These are phyloP conservation scores for Clitoria ternatea DNA, from an alignment of 306 rosid genomes.

Conservation along the genomic window DNA sequence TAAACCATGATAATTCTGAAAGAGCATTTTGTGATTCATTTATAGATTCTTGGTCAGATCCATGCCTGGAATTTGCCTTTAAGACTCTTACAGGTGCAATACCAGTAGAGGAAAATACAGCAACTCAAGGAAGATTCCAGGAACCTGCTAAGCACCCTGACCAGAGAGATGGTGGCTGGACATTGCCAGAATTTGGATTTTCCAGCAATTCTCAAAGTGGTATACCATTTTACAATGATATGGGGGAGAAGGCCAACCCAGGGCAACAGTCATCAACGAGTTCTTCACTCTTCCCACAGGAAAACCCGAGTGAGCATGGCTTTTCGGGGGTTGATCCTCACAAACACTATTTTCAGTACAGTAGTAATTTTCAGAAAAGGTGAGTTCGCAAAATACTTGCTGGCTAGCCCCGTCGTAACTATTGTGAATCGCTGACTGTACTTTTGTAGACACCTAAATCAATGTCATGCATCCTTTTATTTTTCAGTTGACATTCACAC, in stretches of 20 bases:
- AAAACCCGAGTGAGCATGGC: conserved; percentile 19
- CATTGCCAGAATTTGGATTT: conserved; percentile 51
- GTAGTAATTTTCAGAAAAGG: conserved; percentile 41
- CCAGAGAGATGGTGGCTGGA: conserved; percentile 21
- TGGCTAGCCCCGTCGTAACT: not conserved
- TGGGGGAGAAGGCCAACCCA: conserved; percentile 38
- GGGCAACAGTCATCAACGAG: conserved; percentile 31
- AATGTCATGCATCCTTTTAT: not conserved
- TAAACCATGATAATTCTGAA: conserved; percentile 19
- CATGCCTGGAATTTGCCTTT: conserved; percentile 74
- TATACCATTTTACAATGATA: conserved; percentile 38
- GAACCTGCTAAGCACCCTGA: conserved; percentile 30
- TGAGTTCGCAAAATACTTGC: conserved; percentile 30
- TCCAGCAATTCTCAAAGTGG: conserved; percentile 45
- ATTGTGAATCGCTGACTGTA: not conserved
- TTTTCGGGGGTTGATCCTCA: conserved; percentile 41
- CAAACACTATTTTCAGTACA: conserved; percentile 29
- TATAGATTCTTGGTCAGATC: conserved; percentile 68
- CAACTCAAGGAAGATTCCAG: conserved; percentile 41
- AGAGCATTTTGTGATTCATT: conserved; percentile 38
- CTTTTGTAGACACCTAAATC: not conserved
- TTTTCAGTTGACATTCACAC: conserved; percentile 5
- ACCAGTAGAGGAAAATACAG: conserved; percentile 53
- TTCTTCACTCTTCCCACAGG: conserved; percentile 33
- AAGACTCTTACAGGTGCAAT: conserved; percentile 71